Conservation (phyloP, 805 yeast species). For the Kazachstania taianensis region DNA sequence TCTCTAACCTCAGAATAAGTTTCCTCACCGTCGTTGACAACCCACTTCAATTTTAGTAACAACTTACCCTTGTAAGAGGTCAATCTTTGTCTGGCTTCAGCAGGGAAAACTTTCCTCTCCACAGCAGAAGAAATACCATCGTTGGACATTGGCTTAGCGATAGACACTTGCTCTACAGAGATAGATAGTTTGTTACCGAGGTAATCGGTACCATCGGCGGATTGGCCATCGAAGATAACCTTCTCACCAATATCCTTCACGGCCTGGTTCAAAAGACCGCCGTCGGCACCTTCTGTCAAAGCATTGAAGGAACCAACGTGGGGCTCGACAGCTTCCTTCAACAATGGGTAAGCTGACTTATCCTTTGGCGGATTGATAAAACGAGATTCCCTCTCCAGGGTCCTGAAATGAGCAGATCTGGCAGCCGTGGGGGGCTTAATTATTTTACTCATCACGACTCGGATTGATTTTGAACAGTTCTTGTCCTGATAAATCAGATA, state of each 20-base stretch:
- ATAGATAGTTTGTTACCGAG: conserved; percentile 78
- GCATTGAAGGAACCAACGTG: conserved; percentile 96
- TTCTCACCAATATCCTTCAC: conserved; percentile 83
- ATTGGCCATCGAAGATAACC: conserved; percentile 66
- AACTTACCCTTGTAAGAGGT: conserved; percentile 70
- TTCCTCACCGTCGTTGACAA: conserved; percentile 81
- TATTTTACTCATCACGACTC: conserved; percentile 25
- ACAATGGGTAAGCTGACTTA: conserved; percentile 67
- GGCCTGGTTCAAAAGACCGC: conserved; percentile 76
- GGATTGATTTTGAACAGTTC: neutral
- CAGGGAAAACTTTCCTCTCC: conserved; percentile 71
- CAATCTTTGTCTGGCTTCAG: conserved; percentile 86
- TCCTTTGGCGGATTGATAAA: conserved; percentile 87
- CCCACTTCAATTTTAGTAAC: conserved; percentile 71
- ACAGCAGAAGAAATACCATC: conserved; percentile 55
- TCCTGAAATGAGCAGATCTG: conserved; percentile 41
- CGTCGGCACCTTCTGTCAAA: conserved; percentile 75
- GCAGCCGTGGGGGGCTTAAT: conserved; percentile 20
- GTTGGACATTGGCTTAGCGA: conserved; percentile 61
- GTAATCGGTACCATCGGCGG: conserved; percentile 25
- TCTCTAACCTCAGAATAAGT: conserved; percentile 67
- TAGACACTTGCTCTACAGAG: conserved; percentile 81
- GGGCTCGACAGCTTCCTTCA: conserved; percentile 85
- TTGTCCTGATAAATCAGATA: neutral
- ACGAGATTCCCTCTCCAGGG: conserved; percentile 79